Evolutionary conservation across 2,329 filamentous ascomycete species (phyloP), one percentile per base, ranked within the genome.

Genomic region (Pseudogymnoascus sp.): DNA sequence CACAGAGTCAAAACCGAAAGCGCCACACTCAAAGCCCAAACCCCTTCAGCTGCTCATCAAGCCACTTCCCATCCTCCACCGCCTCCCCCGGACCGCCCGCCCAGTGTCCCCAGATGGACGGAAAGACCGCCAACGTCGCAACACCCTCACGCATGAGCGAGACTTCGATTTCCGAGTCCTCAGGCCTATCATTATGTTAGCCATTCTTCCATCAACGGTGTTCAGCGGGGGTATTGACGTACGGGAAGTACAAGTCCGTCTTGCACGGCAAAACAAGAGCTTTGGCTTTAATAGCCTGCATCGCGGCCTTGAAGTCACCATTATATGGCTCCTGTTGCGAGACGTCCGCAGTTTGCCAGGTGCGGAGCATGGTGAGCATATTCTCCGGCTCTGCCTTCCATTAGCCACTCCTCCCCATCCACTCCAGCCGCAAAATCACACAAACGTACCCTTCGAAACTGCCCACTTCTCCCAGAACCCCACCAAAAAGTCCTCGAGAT

Each of bases 181-280:
- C 89, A 0, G 88, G 88, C 59, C 83, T 86, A 64, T 16, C 12
- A n/a, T 38, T 33, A 12, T 16, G 14, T n/a, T 2, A 35, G 37
- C 18, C 38, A 38, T 33, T 6, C 30, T 39, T 6, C 14, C 36
- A 33, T 7, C n/a, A 63, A 7, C 22, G 22, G 22, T 25, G 22
- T 1, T 6, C 2, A 2, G 7, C 6, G 43, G 22, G 20, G 39
- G 18, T 59, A 66, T 47, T 14, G 50, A 74, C 81, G 74, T 70
- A 85, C 78, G 89, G 87, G 66, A 94, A 93, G 70, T 93, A 93
- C 4, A 93, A 77, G 70, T 93, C 90, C 0, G 88, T 92, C 70
- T 88, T 84, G 20, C 78, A 75, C 0, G 90, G 89, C 12, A 92
- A 72, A 3, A 93, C 86, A 41, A 93, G 74, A 0, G 83, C 85